A percentile compares a stretch with the other conserved stretches of the same genome.
Evolutionary conservation across 495 filamentous ascomycete species (phyloP).

Genomic region (Hypoxylon crocopeplum): DNA sequence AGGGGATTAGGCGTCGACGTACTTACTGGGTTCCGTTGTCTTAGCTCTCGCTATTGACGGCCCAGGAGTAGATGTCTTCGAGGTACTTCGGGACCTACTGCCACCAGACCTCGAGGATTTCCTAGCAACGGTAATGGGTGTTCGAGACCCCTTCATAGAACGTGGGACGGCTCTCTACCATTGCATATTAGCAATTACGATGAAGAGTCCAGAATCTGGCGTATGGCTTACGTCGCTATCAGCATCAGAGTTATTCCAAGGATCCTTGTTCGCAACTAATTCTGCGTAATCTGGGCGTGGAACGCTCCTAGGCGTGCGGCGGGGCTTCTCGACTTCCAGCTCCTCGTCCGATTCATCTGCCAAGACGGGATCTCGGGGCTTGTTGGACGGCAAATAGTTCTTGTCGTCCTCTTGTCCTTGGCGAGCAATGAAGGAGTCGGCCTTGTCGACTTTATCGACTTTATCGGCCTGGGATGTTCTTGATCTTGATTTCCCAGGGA

Average conservation of each 20-base stretch:
- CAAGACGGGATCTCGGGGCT: background rate
- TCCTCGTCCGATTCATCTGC: constrained; percentile 21
- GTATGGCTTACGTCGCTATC: constrained; percentile 30
- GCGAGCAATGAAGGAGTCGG: constrained; percentile 1
- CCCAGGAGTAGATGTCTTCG: constrained; percentile 25
- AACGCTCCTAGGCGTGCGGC: constrained; percentile 31
- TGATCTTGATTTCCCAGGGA: constrained; percentile 29
- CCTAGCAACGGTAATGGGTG: background rate
- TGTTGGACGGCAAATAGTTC: constrained; percentile 25
- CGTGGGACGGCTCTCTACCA: constrained; percentile 20
- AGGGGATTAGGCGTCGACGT: constrained; percentile 14
- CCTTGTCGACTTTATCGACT: background rate
- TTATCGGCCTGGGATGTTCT: constrained; percentile 13
- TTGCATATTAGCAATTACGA: constrained; percentile 2
- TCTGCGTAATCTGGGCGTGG: constrained; percentile 42
- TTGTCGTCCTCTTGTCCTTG: constrained; percentile 26
- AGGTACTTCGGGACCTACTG: constrained; percentile 23
- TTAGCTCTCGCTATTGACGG: constrained; percentile 21
- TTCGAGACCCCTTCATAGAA: constrained; percentile 15
- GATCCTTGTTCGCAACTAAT: constrained; percentile 38
- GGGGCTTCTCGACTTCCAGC: constrained; percentile 31
- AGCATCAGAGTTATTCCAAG: constrained; percentile 34
- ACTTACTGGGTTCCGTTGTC: constrained; percentile 38
- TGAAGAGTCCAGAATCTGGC: background rate
- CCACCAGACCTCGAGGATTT: constrained; percentile 14